Evolutionary conservation across 2,329 filamentous ascomycete genomes (phyloP).

Genomic region (Pseudocercospora musae): DNA sequence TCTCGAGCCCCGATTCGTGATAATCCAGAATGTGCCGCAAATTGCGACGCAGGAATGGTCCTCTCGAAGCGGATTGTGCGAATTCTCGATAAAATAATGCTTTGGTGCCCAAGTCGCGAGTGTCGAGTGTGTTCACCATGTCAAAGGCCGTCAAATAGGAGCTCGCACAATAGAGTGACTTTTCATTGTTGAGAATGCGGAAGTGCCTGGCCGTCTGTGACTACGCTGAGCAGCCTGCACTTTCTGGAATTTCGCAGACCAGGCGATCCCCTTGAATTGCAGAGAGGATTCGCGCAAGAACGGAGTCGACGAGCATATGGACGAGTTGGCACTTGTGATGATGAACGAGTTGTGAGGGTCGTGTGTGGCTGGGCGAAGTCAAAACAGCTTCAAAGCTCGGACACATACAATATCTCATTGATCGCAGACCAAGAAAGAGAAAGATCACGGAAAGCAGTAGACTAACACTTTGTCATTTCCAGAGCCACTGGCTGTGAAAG

Average conservation of each 20-base stretch:
- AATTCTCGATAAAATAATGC: constrained; percentile 7
- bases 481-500: constrained; percentile 11
- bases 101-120: constrained; percentile 1
- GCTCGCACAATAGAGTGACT: neutral
- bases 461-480: constrained; percentile 1
- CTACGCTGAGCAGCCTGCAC: neutral
- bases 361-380: neutral
- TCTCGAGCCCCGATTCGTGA: constrained; percentile 23
- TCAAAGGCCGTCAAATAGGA: neutral
- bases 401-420: neutral
- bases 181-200: neutral
- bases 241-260: neutral
- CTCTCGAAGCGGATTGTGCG: neutral
- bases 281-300: too few species aligned
- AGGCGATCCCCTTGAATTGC: too few species aligned
- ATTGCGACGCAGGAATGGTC: constrained; percentile 33
- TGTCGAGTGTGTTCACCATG: neutral
- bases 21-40: constrained; percentile 29
- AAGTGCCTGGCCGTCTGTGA: neutral
- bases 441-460: neutral
- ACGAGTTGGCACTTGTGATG: too few species aligned
- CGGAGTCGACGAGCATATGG: too few species aligned
- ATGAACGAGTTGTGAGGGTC: neutral
- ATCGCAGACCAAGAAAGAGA: neutral
- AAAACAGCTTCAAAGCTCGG: neutral